Evolutionary conservation across 257 asterid genomes (phyloP).

Genomic region (Linderniella brevidens): DNA sequence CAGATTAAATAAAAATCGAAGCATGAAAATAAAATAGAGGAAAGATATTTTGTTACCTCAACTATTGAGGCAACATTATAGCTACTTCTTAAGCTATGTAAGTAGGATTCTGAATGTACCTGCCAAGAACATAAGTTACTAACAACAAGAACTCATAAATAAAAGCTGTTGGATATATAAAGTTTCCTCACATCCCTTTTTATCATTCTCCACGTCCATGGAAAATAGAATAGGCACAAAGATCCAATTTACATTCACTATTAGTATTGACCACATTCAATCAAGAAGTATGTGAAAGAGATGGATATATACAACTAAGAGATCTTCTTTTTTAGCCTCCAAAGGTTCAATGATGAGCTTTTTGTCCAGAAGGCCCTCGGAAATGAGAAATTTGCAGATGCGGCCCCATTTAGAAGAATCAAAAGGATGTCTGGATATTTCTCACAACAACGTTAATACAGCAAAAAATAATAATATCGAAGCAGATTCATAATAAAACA

Average conservation of each 20-base stretch:
- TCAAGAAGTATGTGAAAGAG: too few species aligned
- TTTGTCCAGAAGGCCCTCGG: conserved; percentile 48
- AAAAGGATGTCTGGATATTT: conserved; percentile 71
- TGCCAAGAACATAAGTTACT: conserved; percentile 15
- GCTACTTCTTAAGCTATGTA: conserved; percentile 68
- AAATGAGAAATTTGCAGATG: conserved; percentile 54
- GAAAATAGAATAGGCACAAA: background rate
- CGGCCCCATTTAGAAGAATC: conserved; percentile 99
- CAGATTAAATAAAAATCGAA: background rate
- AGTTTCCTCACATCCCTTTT: background rate
- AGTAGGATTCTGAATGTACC: conserved; percentile 80
- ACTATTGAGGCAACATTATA: conserved; percentile 49
- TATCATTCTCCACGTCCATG: background rate
- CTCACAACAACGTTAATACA: conserved; percentile 8
- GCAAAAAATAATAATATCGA: background rate
- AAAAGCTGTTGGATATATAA: background rate
- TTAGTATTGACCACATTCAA: background rate
- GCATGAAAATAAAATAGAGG: background rate
- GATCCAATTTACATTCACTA: background rate
- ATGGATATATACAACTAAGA: conserved; percentile 54
- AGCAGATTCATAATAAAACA: background rate
- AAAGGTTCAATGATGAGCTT: conserved; percentile 58
- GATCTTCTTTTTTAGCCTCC: conserved; percentile 82
- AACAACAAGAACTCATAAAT: background rate
- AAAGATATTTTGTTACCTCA: conserved; percentile 34